These are phyloP conservation scores for Ilyonectria robusta DNA, from an alignment of 2,329 filamentous ascomycete genomes.

Conservation along the genomic window DNA sequence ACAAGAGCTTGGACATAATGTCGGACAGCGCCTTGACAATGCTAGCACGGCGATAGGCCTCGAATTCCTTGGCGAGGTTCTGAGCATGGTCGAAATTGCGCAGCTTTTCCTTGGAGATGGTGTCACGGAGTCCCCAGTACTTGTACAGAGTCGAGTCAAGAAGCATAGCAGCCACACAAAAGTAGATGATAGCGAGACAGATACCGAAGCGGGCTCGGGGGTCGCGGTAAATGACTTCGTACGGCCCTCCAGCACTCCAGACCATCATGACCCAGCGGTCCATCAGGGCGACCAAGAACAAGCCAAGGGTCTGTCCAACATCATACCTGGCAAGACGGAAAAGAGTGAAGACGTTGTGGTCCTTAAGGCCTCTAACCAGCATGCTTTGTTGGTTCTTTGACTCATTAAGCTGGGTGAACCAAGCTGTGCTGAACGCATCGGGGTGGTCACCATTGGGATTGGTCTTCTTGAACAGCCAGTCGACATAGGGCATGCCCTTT, in stretches of 20 bases:
- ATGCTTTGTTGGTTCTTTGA: constrained; percentile 30
- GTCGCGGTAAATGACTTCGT: constrained; percentile 37
- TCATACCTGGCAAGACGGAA: constrained; percentile 36
- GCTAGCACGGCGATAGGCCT: constrained; percentile 25
- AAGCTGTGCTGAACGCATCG: constrained; percentile 33
- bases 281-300: constrained; percentile 38
- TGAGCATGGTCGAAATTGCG: constrained; percentile 27
- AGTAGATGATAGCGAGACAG: constrained; percentile 38
- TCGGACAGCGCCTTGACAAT: constrained; percentile 29
- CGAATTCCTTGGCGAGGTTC: constrained; percentile 18
- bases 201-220: constrained; percentile 33
- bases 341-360: constrained; percentile 33
- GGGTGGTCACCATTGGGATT: constrained; percentile 10
- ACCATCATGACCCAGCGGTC: constrained; percentile 41
- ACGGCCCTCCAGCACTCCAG: constrained; percentile 35
- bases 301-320: constrained; percentile 36
- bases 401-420: constrained; percentile 37
- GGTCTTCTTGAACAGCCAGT: constrained; percentile 37
- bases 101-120: constrained; percentile 30
- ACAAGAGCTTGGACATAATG: constrained; percentile 25
- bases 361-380: constrained; percentile 32
- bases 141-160: constrained; percentile 35
- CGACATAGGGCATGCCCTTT: constrained; percentile 34
- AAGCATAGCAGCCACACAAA: constrained; percentile 35
- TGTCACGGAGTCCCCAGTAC: constrained; percentile 34